Percentiles rank a stretch among this genome's conserved stretches.
These are phyloP conservation scores for Prosopis cineraria DNA, from an alignment of 306 rosid species.

Conservation along the genomic window DNA sequence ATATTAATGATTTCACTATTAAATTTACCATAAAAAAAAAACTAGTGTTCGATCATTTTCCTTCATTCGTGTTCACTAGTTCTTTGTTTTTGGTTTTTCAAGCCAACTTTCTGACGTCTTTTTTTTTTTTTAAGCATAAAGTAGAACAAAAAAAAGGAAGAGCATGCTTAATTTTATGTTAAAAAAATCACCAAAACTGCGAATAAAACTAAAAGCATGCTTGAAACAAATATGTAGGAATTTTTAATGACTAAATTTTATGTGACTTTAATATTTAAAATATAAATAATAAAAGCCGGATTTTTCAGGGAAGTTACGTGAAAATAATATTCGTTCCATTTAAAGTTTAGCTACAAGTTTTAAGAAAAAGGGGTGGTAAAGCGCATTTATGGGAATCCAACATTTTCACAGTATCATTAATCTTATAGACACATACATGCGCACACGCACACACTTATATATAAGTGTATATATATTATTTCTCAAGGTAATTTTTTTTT, in stretches of 20 bases:
- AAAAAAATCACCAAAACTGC: background rate
- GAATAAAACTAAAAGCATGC: no score
- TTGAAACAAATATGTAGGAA: background rate
- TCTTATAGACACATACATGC: no score
- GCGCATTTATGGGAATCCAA: background rate
- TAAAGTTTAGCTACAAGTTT: background rate
- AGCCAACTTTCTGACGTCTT: background rate
- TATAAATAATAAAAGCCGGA: background rate
- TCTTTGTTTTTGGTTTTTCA: background rate
- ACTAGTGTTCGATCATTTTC: background rate
- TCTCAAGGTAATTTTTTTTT: no score
- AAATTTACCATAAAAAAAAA: background rate
- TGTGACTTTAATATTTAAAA: background rate
- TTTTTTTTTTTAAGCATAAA: no score
- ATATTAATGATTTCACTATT: background rate
- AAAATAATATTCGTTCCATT: background rate
- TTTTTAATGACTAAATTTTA: background rate
- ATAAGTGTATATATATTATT: no score
- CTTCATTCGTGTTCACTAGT: background rate
- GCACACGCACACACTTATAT: no score
- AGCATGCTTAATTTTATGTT: background rate
- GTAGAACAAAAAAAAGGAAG: background rate
- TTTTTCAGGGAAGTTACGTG: background rate
- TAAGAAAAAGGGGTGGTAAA: background rate
- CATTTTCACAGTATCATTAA: no score